A percentile compares a stretch with the other conserved stretches of the same genome.
These are phyloP conservation scores for Teunomyces pallodes DNA, from an alignment of 805 yeast species.

Conservation along the genomic window DNA sequence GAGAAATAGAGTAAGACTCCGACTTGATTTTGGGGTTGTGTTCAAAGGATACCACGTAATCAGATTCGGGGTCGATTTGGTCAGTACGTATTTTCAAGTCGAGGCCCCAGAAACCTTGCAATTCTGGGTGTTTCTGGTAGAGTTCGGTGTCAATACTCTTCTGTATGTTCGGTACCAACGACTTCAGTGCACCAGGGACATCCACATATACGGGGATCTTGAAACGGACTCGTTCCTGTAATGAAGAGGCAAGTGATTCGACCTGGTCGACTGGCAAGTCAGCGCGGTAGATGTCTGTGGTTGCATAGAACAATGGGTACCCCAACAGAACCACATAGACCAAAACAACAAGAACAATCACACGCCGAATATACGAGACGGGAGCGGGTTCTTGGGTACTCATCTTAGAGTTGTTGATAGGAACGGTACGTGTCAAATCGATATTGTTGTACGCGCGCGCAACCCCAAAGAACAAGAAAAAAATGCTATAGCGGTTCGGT, in stretches of 20 bases:
- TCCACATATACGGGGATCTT: slow-evolving; percentile 46
- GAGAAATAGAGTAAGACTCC: slow-evolving; percentile 29
- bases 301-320: slow-evolving; percentile 24
- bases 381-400: neutral
- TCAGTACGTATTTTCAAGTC: slow-evolving; percentile 17
- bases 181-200: slow-evolving; percentile 26
- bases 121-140: slow-evolving; percentile 16
- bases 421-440: slow-evolving; percentile 1
- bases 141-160: slow-evolving; percentile 29
- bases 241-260: slow-evolving; percentile 22
- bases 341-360: slow-evolving; percentile 11
- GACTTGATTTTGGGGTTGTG: slow-evolving; percentile 16
- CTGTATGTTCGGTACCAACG: slow-evolving; percentile 36
- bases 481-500: too few relatives aligned
- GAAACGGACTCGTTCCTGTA: slow-evolving; percentile 24
- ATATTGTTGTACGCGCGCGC: neutral
- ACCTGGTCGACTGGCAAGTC: slow-evolving; percentile 51
- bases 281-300: slow-evolving; percentile 65
- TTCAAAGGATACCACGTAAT: slow-evolving; percentile 39
- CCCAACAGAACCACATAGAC: slow-evolving; percentile 19
- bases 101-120: slow-evolving; percentile 30
- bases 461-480: neutral
- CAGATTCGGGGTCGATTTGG: slow-evolving; percentile 16
- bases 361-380: slow-evolving; percentile 9
- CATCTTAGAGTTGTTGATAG: neutral